Evolutionary conservation across 2,329 filamentous ascomycete genomes (phyloP).

Genomic region (Diaporthe sp.): DNA sequence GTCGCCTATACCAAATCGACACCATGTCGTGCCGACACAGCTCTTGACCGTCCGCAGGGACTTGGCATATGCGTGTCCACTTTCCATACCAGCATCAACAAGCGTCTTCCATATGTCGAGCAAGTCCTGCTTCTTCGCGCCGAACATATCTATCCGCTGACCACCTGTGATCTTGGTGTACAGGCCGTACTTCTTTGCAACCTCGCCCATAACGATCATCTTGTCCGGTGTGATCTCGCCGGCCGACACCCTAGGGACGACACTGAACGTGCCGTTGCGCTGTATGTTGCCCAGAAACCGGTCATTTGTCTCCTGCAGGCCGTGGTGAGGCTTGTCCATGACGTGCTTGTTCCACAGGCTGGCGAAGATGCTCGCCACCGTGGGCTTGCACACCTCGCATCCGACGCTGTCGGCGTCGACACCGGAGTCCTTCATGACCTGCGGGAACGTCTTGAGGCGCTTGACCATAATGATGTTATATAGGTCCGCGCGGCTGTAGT

Average conservation of each 20-base stretch:
- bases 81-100: conserved; percentile 89
- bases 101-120: conserved; percentile 85
- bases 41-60: conserved; percentile 90
- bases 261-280: conserved; percentile 90
- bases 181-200: conserved; percentile 85
- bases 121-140: conserved; percentile 88
- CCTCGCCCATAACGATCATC: conserved; percentile 84
- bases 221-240: conserved; percentile 92
- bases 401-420: conserved; percentile 80
- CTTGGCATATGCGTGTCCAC: conserved; percentile 92
- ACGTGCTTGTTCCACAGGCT: conserved; percentile 88
- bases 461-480: conserved; percentile 92
- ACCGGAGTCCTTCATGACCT: conserved; percentile 85
- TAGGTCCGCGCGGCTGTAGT: conserved; percentile 86
- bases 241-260: conserved; percentile 84
- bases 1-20: conserved; percentile 88
- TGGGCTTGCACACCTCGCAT: conserved; percentile 90
- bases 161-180: conserved; percentile 96
- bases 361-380: conserved; percentile 83
- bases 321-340: conserved; percentile 76
- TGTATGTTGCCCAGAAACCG: conserved; percentile 91
- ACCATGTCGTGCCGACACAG: conserved; percentile 93
- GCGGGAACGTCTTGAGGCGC: conserved; percentile 77
- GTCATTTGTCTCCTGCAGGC: conserved; percentile 92
- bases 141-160: conserved; percentile 94